Conservation (phyloP, 108 stramenopile genomes). For the Nitzschia inconspicua region DNA sequence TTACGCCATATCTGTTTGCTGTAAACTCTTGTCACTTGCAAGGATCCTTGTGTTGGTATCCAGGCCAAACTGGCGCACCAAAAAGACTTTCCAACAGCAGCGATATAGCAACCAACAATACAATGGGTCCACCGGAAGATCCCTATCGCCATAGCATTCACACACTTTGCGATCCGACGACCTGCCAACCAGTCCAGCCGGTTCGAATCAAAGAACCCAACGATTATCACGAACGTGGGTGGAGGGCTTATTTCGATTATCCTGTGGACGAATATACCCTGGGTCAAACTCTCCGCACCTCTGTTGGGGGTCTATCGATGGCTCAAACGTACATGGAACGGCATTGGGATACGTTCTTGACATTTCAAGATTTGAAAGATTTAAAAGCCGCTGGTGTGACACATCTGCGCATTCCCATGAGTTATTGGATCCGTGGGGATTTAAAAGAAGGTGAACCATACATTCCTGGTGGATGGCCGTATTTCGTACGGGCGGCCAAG, state of each 20-base stretch:
- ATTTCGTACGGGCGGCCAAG: slow-evolving; percentile 46
- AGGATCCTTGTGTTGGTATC: slow-evolving; percentile 48
- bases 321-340: slow-evolving; percentile 53
- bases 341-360: slow-evolving; percentile 77
- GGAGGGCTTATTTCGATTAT: slow-evolving; percentile 29
- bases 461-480: slow-evolving; percentile 55
- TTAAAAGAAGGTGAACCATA: slow-evolving; percentile 39
- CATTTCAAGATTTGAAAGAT: slow-evolving; percentile 35
- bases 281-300: slow-evolving; percentile 22
- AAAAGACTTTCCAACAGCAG: neutral
- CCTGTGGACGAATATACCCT: slow-evolving; percentile 59
- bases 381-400: slow-evolving; percentile 50
- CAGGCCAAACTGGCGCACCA: slow-evolving; percentile 32
- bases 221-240: slow-evolving; percentile 22
- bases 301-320: slow-evolving; percentile 6
- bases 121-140: neutral
- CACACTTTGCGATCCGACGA: slow-evolving; percentile 15
- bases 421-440: slow-evolving; percentile 59
- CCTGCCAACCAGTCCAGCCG: slow-evolving; percentile 27
- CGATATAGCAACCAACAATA: neutral
- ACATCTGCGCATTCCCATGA: slow-evolving; percentile 70
- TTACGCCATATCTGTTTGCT: slow-evolving; percentile 68
- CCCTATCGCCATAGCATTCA: slow-evolving; percentile 1
- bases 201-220: slow-evolving; percentile 10
- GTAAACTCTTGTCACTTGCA: slow-evolving; percentile 44